Conservation (phyloP, 768 basidiomycete genomes). For the Naematelia aurantialba region DNA sequence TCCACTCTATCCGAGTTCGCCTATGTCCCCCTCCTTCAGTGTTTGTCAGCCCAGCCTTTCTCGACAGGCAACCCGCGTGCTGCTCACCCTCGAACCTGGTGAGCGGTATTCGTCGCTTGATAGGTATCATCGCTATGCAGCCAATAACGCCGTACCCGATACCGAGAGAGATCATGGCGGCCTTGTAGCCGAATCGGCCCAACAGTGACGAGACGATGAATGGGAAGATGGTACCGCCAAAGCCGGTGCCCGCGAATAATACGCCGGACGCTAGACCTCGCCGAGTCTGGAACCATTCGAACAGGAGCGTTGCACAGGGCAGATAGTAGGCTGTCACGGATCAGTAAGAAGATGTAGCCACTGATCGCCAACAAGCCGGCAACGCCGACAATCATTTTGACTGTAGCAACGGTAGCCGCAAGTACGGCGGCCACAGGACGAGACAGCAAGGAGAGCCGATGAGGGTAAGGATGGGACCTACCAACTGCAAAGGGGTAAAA, state of each 20-base stretch:
- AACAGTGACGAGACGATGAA: constrained; percentile 38
- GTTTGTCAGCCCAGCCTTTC: too few species aligned
- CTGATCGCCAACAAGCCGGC: too few species aligned
- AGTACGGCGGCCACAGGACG: too few species aligned
- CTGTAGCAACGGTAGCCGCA: too few species aligned
- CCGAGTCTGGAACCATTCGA: constrained; percentile 42
- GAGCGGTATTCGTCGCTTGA: constrained; percentile 40
- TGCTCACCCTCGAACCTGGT: constrained; percentile 6
- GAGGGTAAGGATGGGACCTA: too few species aligned
- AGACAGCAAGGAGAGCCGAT: too few species aligned
- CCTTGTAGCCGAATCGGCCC: constrained; percentile 37
- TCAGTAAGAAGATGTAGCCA: too few species aligned
- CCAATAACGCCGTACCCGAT: constrained; percentile 28
- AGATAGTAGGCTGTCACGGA: constrained; percentile 31
- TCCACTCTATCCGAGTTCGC: constrained; percentile 13
- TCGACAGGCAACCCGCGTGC: constrained; percentile 4
- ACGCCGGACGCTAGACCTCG: constrained; percentile 42
- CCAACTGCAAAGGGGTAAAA: constrained; percentile 34
- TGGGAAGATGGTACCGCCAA: constrained; percentile 43
- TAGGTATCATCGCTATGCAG: constrained; percentile 22
- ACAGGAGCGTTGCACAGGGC: constrained; percentile 37
- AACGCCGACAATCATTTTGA: too few species aligned
- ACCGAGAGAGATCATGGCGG: constrained; percentile 41
- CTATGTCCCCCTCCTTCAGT: neutral
- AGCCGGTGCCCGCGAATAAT: constrained; percentile 40